Evolutionary conservation across 192 early-diverging fungal species (phyloP).

Genomic region (Ambispora gerdemannii): DNA sequence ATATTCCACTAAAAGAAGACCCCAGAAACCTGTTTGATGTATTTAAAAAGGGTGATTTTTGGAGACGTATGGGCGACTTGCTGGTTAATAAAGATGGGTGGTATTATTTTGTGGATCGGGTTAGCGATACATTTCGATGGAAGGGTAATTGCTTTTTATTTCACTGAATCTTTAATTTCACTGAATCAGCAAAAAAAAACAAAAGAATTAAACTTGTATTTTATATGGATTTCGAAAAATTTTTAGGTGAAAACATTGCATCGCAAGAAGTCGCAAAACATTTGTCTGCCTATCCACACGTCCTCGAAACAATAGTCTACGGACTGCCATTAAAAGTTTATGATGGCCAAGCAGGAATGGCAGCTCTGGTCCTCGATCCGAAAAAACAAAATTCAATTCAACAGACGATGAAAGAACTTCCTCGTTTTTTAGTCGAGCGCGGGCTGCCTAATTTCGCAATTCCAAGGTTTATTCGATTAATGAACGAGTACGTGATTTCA

Average conservation of each 20-base stretch:
- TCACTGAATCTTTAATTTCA: too few relatives aligned
- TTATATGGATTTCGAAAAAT: background rate
- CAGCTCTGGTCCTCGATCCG: conserved; percentile 51
- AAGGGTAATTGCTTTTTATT: too few relatives aligned
- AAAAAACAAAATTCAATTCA: conserved; percentile 33
- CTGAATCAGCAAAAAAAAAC: background rate
- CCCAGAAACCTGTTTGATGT: conserved; percentile 54
- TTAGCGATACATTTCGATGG: conserved; percentile 73
- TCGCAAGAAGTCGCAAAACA: conserved; percentile 61
- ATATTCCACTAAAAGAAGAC: conserved; percentile 45
- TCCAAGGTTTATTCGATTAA: conserved; percentile 60
- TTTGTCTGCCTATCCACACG: conserved; percentile 46
- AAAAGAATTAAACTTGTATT: background rate
- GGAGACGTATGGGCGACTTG: conserved; percentile 59
- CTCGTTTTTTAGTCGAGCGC: conserved; percentile 21
- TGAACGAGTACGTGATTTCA: conserved; percentile 35
- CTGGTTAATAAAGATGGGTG: conserved; percentile 49
- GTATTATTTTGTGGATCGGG: conserved; percentile 64
- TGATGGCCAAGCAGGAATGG: conserved; percentile 71
- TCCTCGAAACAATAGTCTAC: conserved; percentile 62
- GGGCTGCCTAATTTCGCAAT: conserved; percentile 62
- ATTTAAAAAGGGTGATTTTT: conserved; percentile 58
- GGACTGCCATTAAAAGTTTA: conserved; percentile 55
- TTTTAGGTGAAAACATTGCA: conserved; percentile 49
- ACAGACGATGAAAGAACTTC: background rate